Percentiles rank a stretch among this genome's conserved stretches.
Conservation (phyloP, 805 yeast species). For the Kuraishia hungarica region DNA sequence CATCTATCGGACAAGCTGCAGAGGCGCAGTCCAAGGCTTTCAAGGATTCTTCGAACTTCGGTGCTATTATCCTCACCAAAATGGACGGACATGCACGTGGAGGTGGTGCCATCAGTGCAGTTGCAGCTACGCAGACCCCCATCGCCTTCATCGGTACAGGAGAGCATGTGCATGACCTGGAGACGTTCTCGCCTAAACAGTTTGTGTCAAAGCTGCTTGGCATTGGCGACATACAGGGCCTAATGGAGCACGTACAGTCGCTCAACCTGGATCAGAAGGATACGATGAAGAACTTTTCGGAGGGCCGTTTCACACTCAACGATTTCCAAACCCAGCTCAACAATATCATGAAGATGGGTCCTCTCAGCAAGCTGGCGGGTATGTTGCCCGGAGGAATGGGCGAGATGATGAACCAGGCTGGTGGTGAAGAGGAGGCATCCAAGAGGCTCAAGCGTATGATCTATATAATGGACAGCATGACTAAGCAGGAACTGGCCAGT, state of each 20-base stretch:
- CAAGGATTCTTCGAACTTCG: conserved; percentile 87
- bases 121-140: conserved; percentile 94
- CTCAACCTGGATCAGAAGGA: conserved; percentile 84
- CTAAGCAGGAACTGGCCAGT: conserved; percentile 78
- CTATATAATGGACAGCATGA: conserved; percentile 93
- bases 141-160: conserved; percentile 97
- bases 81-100: conserved; percentile 99
- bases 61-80: conserved; percentile 89
- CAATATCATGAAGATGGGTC: conserved; percentile 95
- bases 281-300: conserved; percentile 84
- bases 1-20: conserved; percentile 97
- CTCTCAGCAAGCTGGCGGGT: conserved; percentile 83
- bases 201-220: conserved; percentile 90
- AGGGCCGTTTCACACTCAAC: conserved; percentile 86
- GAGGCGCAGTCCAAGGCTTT: conserved; percentile 91
- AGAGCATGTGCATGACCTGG: conserved; percentile 91
- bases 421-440: conserved; percentile 93
- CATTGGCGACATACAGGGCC: conserved; percentile 89
- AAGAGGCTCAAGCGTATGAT: conserved; percentile 79
- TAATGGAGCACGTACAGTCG: conserved; percentile 89
- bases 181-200: conserved; percentile 80
- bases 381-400: conserved; percentile 93
- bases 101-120: conserved; percentile 99
- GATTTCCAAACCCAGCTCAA: conserved; percentile 94
- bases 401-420: conserved; percentile 74